Evolutionary conservation across 106 monocot species (phyloP).

Genomic region (Ottelia alismoides): DNA sequence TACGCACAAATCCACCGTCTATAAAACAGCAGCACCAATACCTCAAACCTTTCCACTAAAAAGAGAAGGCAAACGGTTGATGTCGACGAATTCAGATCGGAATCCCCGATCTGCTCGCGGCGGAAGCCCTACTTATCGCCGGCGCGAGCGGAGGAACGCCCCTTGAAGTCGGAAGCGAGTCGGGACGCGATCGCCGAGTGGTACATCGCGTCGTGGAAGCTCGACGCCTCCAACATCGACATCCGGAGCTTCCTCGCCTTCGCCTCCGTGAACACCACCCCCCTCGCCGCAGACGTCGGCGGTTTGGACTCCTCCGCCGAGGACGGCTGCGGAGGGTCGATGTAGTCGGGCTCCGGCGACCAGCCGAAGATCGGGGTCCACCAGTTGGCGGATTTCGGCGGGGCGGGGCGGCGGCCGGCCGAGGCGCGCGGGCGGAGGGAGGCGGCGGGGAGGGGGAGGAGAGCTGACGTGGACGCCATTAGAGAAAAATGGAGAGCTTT

Average conservation of each 20-base stretch:
- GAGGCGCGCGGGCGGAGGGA: conserved; percentile 18
- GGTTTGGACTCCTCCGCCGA: background rate
- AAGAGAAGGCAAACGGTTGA: too few species aligned
- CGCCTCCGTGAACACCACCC: conserved; percentile 56
- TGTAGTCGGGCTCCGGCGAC: conserved; percentile 58
- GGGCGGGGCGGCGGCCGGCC: background rate
- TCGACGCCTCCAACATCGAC: conserved; percentile 54
- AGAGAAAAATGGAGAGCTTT: too few species aligned
- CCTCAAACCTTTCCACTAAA: too few species aligned
- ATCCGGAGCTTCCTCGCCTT: conserved; percentile 74
- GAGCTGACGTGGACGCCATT: conserved; percentile 8
- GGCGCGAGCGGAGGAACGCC: too few species aligned
- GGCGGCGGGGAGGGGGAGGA: conserved; percentile 21
- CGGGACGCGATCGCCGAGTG: conserved; percentile 90
- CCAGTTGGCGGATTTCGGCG: conserved; percentile 25
- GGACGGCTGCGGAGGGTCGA: conserved; percentile 7
- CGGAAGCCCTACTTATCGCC: too few species aligned
- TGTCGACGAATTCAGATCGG: too few species aligned
- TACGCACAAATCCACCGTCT: too few species aligned
- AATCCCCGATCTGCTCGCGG: too few species aligned
- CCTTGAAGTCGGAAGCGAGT: conserved; percentile 50
- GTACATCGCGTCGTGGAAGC: conserved; percentile 86
- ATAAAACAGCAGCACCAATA: too few species aligned
- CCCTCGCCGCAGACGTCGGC: conserved; percentile 9
- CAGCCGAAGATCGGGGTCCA: conserved; percentile 79